A percentile compares a stretch with the other conserved stretches of the same genome.
Evolutionary conservation across 495 filamentous ascomycete species (phyloP).

Genomic region (Aspergillus haitiensis): DNA sequence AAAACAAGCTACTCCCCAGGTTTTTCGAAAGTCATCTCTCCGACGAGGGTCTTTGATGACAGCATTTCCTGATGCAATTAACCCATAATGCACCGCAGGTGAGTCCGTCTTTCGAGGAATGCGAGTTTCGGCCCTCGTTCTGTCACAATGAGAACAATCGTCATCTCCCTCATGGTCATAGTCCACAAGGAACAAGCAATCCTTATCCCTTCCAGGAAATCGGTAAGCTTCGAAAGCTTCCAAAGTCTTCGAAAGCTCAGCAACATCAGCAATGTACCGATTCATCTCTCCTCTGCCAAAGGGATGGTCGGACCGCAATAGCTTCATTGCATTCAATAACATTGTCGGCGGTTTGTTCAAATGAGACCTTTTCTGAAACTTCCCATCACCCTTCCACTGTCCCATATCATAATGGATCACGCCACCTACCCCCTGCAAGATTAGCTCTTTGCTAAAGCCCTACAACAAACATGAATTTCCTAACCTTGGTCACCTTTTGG

Average conservation of each 20-base stretch:
- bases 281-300: slow-evolving; percentile 17
- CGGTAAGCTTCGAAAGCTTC: slow-evolving; percentile 3
- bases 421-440: slow-evolving; percentile 1
- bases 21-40: neutral
- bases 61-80: neutral
- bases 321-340: slow-evolving; percentile 13
- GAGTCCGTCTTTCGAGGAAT: slow-evolving; percentile 2
- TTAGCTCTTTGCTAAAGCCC: neutral
- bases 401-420: slow-evolving; percentile 21
- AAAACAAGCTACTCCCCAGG: neutral
- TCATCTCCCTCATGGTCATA: slow-evolving; percentile 8
- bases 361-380: slow-evolving; percentile 15
- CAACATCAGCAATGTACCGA: slow-evolving; percentile 10
- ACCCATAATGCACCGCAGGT: slow-evolving; percentile 5
- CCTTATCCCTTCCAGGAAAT: slow-evolving; percentile 7
- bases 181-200: slow-evolving; percentile 1
- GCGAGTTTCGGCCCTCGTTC: neutral
- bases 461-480: neutral
- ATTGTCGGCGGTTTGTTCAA: slow-evolving; percentile 16
- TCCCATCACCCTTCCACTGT: slow-evolving; percentile 11
- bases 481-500: slow-evolving; percentile 15
- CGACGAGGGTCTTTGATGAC: neutral
- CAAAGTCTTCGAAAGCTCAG: slow-evolving; percentile 1
- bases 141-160: slow-evolving; percentile 4
- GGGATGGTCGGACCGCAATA: slow-evolving; percentile 12